Evolutionary conservation across 768 basidiomycete species (phyloP).

Genomic region (Myochromella boudieri): DNA sequence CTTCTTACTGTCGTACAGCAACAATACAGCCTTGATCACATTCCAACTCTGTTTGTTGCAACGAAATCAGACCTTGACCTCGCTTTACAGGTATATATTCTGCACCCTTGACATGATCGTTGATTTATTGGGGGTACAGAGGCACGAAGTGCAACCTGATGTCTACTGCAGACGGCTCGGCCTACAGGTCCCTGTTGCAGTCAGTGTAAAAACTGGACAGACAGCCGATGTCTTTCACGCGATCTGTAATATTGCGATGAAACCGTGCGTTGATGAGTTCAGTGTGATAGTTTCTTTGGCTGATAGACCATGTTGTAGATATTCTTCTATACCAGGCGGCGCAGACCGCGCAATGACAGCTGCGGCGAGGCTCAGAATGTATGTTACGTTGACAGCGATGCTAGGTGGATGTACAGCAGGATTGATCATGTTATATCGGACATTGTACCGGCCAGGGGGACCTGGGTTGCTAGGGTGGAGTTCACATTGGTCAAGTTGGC

Average conservation of each 20-base stretch:
- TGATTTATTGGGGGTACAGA: constrained; percentile 38
- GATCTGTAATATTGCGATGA: constrained; percentile 81
- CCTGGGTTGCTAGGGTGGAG: constrained; percentile 52
- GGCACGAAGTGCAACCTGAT: constrained; percentile 98
- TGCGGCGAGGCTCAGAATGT: constrained; percentile 66
- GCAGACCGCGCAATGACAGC: constrained; percentile 74
- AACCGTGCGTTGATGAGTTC: constrained; percentile 62
- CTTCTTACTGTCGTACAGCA: no score
- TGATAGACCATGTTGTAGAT: constrained; percentile 32
- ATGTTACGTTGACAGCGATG: constrained; percentile 70
- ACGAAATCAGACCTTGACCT: constrained; percentile 98
- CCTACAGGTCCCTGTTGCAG: constrained; percentile 92
- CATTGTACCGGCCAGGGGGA: constrained; percentile 61
- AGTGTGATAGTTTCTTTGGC: not conserved
- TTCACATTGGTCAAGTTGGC: constrained; percentile 65
- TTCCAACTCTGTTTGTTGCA: constrained; percentile 96
- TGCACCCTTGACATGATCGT: constrained; percentile 3
- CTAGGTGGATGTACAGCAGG: constrained; percentile 76
- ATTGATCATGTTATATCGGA: constrained; percentile 68
- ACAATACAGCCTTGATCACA: constrained; percentile 94
- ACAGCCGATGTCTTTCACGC: constrained; percentile 86
- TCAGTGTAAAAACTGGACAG: constrained; percentile 85
- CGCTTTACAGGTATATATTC: constrained; percentile 75
- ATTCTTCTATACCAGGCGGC: constrained; percentile 78
- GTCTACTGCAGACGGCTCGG: constrained; percentile 90